These are phyloP conservation scores for Lentinula edodes DNA, from an alignment of 768 basidiomycete species.

Conservation along the genomic window DNA sequence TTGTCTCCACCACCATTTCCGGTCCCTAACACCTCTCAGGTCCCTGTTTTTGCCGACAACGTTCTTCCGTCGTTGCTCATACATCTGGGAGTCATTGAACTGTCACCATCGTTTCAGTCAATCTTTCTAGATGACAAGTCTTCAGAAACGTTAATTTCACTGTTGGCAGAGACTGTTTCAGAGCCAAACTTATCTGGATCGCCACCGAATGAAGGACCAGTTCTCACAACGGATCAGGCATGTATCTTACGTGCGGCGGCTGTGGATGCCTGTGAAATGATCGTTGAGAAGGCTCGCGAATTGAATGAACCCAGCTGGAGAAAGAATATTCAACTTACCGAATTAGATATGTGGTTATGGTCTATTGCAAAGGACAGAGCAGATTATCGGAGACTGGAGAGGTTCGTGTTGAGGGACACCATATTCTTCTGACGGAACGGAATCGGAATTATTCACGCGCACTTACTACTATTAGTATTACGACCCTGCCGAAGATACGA, in stretches of 20 bases:
- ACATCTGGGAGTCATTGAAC: conserved; percentile 69
- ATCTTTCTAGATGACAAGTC: conserved; percentile 42
- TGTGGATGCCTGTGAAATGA: conserved; percentile 71
- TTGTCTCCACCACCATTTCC: conserved; percentile 50
- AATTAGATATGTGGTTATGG: conserved; percentile 80
- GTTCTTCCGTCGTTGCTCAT: conserved; percentile 79
- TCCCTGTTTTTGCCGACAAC: conserved; percentile 77
- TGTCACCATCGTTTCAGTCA: conserved; percentile 38
- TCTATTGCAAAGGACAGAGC: conserved; percentile 70
- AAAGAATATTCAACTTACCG: conserved; percentile 49
- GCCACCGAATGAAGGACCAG: conserved; percentile 37
- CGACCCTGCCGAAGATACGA: background rate
- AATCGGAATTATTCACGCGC: background rate
- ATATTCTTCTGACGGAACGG: conserved; percentile 53
- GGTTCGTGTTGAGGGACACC: conserved; percentile 65
- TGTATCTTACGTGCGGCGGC: conserved; percentile 75
- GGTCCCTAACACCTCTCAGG: conserved; percentile 49
- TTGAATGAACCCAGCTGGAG: conserved; percentile 42
- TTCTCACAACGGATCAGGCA: conserved; percentile 54
- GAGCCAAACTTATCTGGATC: conserved; percentile 12
- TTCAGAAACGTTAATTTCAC: conserved; percentile 27
- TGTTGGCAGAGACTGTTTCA: conserved; percentile 28
- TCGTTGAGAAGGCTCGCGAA: conserved; percentile 48
- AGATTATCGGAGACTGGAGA: conserved; percentile 61
- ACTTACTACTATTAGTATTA: no score